Percentiles rank a stretch among this genome's conserved stretches.
These are phyloP conservation scores for Penicillium griseofulvum DNA, from an alignment of 2,329 filamentous ascomycete genomes.

Conservation along the genomic window DNA sequence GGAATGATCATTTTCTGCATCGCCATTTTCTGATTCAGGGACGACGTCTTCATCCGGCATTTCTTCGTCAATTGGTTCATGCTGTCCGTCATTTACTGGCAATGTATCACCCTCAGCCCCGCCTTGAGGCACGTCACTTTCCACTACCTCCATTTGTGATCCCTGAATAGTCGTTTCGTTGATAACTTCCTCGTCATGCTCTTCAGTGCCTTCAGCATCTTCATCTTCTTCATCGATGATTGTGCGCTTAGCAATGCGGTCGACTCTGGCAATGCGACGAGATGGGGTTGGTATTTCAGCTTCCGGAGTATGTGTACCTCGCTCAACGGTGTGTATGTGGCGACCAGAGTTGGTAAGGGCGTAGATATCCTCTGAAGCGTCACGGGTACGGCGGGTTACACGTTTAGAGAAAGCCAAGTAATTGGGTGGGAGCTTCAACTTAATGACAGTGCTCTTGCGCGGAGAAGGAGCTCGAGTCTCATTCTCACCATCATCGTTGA, in stretches of 20 bases:
- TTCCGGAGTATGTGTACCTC: constrained; percentile 55
- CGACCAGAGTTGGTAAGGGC: constrained; percentile 59
- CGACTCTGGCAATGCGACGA: constrained; percentile 31
- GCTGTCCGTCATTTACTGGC: constrained; percentile 17
- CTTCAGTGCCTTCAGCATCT: constrained; percentile 22
- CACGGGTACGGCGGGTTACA: constrained; percentile 59
- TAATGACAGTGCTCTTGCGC: constrained; percentile 29
- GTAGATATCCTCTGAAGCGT: constrained; percentile 55
- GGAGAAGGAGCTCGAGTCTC: constrained; percentile 9
- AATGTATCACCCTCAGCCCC: constrained; percentile 34
- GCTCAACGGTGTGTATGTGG: constrained; percentile 54
- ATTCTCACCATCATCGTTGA: constrained; percentile 25
- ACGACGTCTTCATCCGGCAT: constrained; percentile 40
- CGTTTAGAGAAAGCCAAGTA: constrained; percentile 41
- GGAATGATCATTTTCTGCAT: constrained; percentile 32
- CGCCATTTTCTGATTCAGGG: constrained; percentile 43
- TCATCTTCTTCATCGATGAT: constrained; percentile 32
- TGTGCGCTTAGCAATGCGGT: constrained; percentile 42
- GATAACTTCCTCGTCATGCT: constrained; percentile 38
- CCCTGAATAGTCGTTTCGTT: constrained; percentile 39
- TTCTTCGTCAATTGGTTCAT: constrained; percentile 33
- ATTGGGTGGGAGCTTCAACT: constrained; percentile 29
- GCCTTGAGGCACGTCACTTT: constrained; percentile 39
- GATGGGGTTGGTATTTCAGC: constrained; percentile 21
- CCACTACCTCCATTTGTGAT: constrained; percentile 44